These are phyloP conservation scores for Tylopilus cervinicoccineus DNA, from an alignment of 768 basidiomycete genomes.

Conservation along the genomic window DNA sequence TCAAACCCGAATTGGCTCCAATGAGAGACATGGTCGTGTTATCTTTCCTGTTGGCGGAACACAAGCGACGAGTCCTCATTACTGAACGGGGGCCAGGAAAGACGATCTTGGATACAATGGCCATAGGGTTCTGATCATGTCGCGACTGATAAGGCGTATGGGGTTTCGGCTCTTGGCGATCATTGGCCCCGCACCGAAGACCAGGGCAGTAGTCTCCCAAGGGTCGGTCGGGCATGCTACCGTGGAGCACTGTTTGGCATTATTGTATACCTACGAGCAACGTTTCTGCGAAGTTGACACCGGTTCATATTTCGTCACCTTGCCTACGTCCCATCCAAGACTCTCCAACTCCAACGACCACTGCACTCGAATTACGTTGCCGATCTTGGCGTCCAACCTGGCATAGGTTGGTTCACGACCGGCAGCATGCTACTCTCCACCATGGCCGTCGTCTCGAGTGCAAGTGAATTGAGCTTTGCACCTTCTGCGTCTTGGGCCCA, in stretches of 20 bases:
- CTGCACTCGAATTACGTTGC: conserved; percentile 10
- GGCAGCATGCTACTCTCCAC: conserved; percentile 22
- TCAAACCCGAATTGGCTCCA: conserved; percentile 11
- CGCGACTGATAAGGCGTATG: background rate
- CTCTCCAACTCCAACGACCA: background rate
- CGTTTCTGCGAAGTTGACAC: background rate
- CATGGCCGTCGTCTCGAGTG: conserved; percentile 34
- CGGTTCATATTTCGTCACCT: too few species aligned
- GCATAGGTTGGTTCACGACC: conserved; percentile 28
- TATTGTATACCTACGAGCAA: background rate
- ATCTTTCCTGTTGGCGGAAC: conserved; percentile 18
- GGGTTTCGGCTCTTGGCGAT: background rate
- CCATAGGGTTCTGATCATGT: background rate
- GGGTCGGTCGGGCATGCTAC: too few species aligned
- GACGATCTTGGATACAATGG: background rate
- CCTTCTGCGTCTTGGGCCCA: conserved; percentile 42
- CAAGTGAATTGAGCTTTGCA: conserved; percentile 39
- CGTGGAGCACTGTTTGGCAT: background rate
- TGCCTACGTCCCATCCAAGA: too few species aligned
- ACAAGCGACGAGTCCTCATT: conserved; percentile 3
- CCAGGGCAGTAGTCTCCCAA: background rate
- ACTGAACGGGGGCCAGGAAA: background rate
- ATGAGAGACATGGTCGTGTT: conserved; percentile 16
- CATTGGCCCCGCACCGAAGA: background rate
- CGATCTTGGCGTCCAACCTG: conserved; percentile 18